Base-by-base conservation (phyloP, 257 asterid species). In the Agastache rugosa region DNA sequence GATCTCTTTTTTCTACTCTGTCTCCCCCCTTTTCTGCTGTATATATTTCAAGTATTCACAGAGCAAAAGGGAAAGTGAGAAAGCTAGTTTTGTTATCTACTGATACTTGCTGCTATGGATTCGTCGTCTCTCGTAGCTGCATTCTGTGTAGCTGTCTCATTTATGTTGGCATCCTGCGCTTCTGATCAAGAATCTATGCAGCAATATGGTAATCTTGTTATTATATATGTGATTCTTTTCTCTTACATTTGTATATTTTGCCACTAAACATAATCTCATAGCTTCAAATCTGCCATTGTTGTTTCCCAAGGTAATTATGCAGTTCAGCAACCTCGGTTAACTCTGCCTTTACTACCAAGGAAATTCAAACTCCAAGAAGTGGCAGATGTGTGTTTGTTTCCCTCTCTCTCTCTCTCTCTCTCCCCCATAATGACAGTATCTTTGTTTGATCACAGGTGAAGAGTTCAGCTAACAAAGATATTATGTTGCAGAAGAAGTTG, bases 331-430 rank as follows among this genome's bases (percentile, higher is more conserved):
- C 75, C 73, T 68, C 78, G 78, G 71, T 41, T 72, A 51, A 66
- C 70, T 75, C 19, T 78, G 29, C 75, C 80, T 65, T 71, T 68
- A 70, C 44, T 83, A 61, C 75, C 93, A 27, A 90, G 96, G 78
- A 92, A 92, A 76, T 77, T 88, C 61, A 85, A 82, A 68, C 79
- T 78, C 75, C 65, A 82, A 11, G 78, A 87, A 67, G 83, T 79
- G 7, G 80, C 20, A 69, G 6, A 29, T 41, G 85, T 74, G 70
- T 20, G 78, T 67, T 45, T 58, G 14, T 54, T 1, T 67, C 19
- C 6, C 17, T 20, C 51, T 12, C 34, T 62, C 15, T 64, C 53
- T 23, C 7, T 41, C 11, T 20, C 17, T 29, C 12, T 47, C 47
- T 51, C 45, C 17, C 3, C 29, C 23, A 29, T 39, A 8, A 11